A percentile compares a stretch with the other conserved stretches of the same genome.
These are phyloP conservation scores for Salicornia ramosissima DNA, from an alignment of 148 eudicot genomes.

Conservation along the genomic window DNA sequence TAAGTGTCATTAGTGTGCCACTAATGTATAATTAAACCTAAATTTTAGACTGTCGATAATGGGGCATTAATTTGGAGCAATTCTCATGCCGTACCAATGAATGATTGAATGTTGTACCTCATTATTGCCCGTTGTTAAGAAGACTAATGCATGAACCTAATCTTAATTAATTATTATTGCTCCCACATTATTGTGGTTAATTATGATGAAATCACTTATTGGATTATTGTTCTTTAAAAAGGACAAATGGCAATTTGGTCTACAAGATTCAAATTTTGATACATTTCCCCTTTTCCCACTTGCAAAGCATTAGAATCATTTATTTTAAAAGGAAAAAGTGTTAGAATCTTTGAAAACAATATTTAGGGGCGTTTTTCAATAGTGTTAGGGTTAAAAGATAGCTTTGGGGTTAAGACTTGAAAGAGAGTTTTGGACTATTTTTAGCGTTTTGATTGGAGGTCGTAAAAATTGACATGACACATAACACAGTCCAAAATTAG, in stretches of 20 bases:
- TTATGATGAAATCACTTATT: conserved; percentile 5
- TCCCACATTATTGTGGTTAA: neutral
- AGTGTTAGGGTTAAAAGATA: too few relatives aligned
- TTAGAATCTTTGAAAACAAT: too few relatives aligned
- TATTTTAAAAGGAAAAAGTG: too few relatives aligned
- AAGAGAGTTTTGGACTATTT: too few relatives aligned
- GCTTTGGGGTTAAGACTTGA: too few relatives aligned
- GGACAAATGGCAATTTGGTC: conserved; percentile 11
- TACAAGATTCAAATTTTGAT: neutral
- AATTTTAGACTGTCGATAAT: neutral
- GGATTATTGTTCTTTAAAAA: neutral
- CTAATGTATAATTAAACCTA: neutral
- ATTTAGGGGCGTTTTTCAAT: too few relatives aligned
- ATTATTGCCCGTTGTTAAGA: conserved; percentile 6
- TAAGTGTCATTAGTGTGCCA: neutral
- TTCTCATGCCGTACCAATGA: conserved; percentile 23
- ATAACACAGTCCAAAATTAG: too few relatives aligned
- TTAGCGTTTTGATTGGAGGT: too few relatives aligned
- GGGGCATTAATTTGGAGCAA: neutral
- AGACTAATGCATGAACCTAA: conserved; percentile 27
- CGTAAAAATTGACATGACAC: too few relatives aligned
- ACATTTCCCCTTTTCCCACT: conserved; percentile 1
- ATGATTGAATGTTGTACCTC: too few relatives aligned
- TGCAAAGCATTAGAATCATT: too few relatives aligned
- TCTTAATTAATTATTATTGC: conserved; percentile 14